Evolutionary conservation across 371 early-diverging fungal species (phyloP), one percentile per base, ranked within the genome.

Genomic region (Mortierella sp.): DNA sequence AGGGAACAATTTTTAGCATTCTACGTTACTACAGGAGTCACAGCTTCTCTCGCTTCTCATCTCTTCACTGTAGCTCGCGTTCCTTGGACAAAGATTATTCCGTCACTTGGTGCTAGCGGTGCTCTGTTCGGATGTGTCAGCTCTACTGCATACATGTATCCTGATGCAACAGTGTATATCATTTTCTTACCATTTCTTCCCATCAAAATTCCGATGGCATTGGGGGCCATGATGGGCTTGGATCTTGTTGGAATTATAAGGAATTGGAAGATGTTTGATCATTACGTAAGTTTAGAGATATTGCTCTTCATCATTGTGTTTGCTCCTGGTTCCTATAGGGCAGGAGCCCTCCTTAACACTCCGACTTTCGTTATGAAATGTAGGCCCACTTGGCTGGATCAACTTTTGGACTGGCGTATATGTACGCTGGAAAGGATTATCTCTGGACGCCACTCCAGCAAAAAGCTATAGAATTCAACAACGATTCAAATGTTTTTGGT

Each of bases 51-150:
- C 3, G 87, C 85, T 7, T 92, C 91, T 57, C 95, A 95, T 80
- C 63, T 86, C 1, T 69, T 84, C 10, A 86, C 88, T 11, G 63
- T 92, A 33, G 83, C 82, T 1, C 74, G 88, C 24, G 81, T 88
- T 22, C 75, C 86, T 16, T 79, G 84, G 10, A 72, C 85, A 28
- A 76, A 86, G 0, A 82, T 94, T 36, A 59, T 90, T 55, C 94
- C 94, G 2, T 87, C 89, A 15, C 84, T 95, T 9, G 96, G 96
- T 32, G 96, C 96, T 45, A 92, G 92, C 64, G 95, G 96, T 10
- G 95, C 94, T 3, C 84, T 96, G 40, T 95, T 92, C 67, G 89
- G 91, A 15, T 85, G 91, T 24, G 58, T 95, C 22, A 88, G 89
- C 19, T 82, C 87, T 0, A 87, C 88, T 4, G 90, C 93, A 24